Percentiles rank a stretch among this genome's conserved stretches.
Evolutionary conservation across 2,329 filamentous ascomycete species (phyloP).

Genomic region (Didymella glomerata): DNA sequence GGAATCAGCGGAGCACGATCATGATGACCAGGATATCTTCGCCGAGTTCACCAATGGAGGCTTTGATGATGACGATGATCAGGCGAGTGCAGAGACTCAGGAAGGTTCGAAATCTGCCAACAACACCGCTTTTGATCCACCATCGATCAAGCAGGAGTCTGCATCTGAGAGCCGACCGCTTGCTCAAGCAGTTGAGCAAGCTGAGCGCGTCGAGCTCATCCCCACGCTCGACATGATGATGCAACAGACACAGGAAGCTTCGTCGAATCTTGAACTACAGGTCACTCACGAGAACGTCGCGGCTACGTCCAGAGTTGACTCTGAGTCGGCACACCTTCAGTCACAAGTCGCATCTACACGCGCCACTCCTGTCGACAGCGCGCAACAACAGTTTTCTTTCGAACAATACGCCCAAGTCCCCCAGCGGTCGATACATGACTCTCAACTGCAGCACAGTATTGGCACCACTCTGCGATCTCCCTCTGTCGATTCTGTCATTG

Average conservation of each 20-base stretch:
- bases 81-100: no score
- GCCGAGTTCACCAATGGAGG: slow-evolving; percentile 11
- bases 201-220: background rate
- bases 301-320: background rate
- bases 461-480: background rate
- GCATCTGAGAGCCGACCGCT: background rate
- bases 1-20: background rate
- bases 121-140: background rate
- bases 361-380: background rate
- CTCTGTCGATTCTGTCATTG: slow-evolving; percentile 3
- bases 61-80: background rate
- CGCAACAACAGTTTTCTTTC: background rate
- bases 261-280: background rate
- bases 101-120: background rate
- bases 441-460: background rate
- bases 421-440: background rate
- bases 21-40: background rate
- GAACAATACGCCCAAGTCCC: background rate
- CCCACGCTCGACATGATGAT: background rate
- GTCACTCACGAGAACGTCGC: background rate
- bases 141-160: background rate
- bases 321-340: background rate
- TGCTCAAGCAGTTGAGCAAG: background rate
- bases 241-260: background rate
- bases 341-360: background rate